Base-by-base conservation (phyloP, 768 basidiomycete species). In the Lactifluus echinatus region DNA sequence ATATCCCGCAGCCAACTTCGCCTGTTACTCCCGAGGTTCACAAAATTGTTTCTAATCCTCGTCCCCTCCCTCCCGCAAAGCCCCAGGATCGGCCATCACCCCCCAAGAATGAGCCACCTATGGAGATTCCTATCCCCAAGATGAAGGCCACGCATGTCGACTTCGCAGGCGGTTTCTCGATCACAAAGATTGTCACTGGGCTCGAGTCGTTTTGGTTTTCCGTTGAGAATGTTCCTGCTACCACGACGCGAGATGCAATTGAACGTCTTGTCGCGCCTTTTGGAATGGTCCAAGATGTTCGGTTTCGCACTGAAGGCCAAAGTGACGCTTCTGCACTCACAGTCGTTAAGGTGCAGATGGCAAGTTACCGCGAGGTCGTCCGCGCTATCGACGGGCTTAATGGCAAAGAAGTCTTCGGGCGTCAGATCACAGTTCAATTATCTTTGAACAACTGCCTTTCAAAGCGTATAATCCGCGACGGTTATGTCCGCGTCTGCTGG, bases 201-300 rank as follows among this genome's bases (percentile, higher is more conserved):
- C 84, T 89, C 40, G 88, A 92, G 63, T 83, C 83, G 0, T 78
- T 76, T 6, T 81, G 80, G 73, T 65, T 89, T 8, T 71, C 75
- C 36, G 60, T 91, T 2, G 72, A 73, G 4, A 79, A 83, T 23
- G 64, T 90, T 3, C 78, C 79, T 0, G 37, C 59, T 0, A 58
- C 59, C 0, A 71, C 76, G 14, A 68, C 70, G 2, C 60, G 70
- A 0, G 63, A 58, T 0, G 68, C 70, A 0, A 56, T 90, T 8
- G 59, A 59, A 3, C 39, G 63, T 2, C 50, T 82, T 0, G 70
- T 86, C 17, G 46, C 63, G 0, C 68, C 69, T 0, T 84, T 79
- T 60, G 84, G 84, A 1, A 65, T 72, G 17, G 72, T 83, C 5
- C 64, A 72, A 0, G 74, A 72, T 0, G 40, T 83, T 12, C 64